Evolutionary conservation across 305 asterid species (phyloP), one percentile per base, ranked within the genome.

Genomic region (Solanum hybrid): DNA sequence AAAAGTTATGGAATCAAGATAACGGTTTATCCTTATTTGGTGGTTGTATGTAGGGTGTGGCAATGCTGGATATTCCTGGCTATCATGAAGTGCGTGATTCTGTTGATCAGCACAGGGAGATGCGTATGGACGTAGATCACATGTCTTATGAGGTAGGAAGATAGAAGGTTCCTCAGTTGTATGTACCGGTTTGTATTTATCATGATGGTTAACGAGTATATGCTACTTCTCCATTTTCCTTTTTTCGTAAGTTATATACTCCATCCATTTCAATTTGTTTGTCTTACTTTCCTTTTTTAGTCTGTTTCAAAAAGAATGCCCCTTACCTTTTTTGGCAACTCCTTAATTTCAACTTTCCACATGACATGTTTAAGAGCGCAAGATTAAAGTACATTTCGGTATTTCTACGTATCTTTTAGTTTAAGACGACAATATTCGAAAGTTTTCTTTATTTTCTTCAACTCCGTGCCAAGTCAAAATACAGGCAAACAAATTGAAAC

Each of bases 101-200:
- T 35, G 51, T 84, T 85, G 99, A 97, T 93, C 98, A 93, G 90
- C 99, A 95, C 90, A 91, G 97, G 86, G 99, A 96, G 86, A 94
- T 98, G 99, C 99, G 99, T 2, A 91, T 98, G 98, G 99, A 96
- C 89, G 94, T 96, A 69, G 99, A 96, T 93, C 95, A 95, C 93
- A 96, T 96, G 99, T 97, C 99, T 20, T 98, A 97, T 84, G 99
- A 97, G 98, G 99, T 95, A 93, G 87, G 56, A 75, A 87, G 40
- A 36, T 89, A 20, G 78, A 35, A 87, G 37, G 86, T 31, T 27
- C 26, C 12, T 81, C 31, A 80, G 16, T 79, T 37, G 37, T 79
- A 27, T 86, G 76, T 40, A 42, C 51, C 12, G 69, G 81, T 75
- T 64, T 80, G 46, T 40, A 84, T 89, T 40, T 79, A 2, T 64